Evolutionary conservation across 805 yeast species (phyloP).

Genomic region (Lachancea meyersii): DNA sequence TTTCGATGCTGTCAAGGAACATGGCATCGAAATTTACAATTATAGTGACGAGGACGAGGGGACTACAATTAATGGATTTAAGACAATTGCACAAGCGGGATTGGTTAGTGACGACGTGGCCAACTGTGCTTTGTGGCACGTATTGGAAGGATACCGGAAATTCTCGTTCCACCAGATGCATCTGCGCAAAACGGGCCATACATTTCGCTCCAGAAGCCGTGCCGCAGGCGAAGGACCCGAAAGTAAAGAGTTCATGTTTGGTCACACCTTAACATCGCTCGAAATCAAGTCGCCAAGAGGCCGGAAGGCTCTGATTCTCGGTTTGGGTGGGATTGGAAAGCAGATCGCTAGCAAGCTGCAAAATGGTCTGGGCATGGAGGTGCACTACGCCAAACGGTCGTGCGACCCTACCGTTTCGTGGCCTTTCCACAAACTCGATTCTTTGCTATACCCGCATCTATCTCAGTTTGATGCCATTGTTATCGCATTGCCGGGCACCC

Average conservation of each 20-base stretch:
- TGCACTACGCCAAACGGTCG: slow-evolving; percentile 49
- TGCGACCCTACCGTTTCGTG: slow-evolving; percentile 28
- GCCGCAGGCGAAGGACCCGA: slow-evolving; percentile 27
- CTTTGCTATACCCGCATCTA: slow-evolving; percentile 32
- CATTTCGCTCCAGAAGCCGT: slow-evolving; percentile 36
- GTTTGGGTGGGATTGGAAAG: slow-evolving; percentile 57
- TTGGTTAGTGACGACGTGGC: slow-evolving; percentile 61
- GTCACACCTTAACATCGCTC: slow-evolving; percentile 33
- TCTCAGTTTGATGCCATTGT: slow-evolving; percentile 46
- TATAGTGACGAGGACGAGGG: slow-evolving; percentile 22
- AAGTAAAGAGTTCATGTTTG: slow-evolving; percentile 34
- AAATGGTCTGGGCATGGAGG: slow-evolving; percentile 49
- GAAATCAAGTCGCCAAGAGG: slow-evolving; percentile 42
- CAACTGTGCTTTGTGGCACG: slow-evolving; percentile 53
- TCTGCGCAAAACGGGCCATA: slow-evolving; percentile 33
- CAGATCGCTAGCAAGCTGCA: slow-evolving; percentile 45
- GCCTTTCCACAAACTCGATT: slow-evolving; percentile 34
- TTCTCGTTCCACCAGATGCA: slow-evolving; percentile 36
- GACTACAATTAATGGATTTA: slow-evolving; percentile 4
- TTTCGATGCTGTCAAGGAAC: slow-evolving; percentile 34
- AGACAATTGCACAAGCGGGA: slow-evolving; percentile 14
- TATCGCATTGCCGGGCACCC: slow-evolving; percentile 51
- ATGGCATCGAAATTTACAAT: slow-evolving; percentile 43
- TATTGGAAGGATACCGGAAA: slow-evolving; percentile 49
- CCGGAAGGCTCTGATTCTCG: slow-evolving; percentile 48